A percentile compares a stretch with the other conserved stretches of the same genome.
These are phyloP conservation scores for Boletus semigastroideus DNA, from an alignment of 1,284 basidiomycete species.

Conservation along the genomic window DNA sequence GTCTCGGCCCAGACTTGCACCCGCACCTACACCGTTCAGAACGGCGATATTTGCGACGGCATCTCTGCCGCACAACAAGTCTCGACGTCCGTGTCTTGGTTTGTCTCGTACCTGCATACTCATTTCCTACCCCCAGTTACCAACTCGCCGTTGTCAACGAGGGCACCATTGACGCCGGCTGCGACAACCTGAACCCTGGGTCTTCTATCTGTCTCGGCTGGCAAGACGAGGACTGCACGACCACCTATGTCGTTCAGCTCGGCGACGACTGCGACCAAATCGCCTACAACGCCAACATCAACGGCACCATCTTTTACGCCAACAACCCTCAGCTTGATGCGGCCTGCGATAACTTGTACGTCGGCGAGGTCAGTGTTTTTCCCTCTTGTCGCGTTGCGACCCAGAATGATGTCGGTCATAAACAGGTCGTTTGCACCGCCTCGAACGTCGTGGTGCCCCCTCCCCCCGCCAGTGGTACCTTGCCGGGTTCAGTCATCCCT, in stretches of 20 bases:
- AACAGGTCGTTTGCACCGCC: conserved; percentile 56
- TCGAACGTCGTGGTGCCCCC: conserved; percentile 40
- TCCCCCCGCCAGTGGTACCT: conserved; percentile 33
- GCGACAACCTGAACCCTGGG: conserved; percentile 57
- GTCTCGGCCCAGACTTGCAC: conserved; percentile 43
- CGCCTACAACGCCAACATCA: conserved; percentile 37
- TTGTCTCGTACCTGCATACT: background rate
- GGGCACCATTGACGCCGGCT: conserved; percentile 46
- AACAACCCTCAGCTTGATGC: conserved; percentile 71
- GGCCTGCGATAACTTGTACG: conserved; percentile 61
- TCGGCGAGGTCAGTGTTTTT: conserved; percentile 52
- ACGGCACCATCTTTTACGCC: conserved; percentile 47
- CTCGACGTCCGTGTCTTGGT: conserved; percentile 52
- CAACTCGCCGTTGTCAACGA: conserved; percentile 67
- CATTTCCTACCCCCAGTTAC: conserved; percentile 46
- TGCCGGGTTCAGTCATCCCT: conserved; percentile 37
- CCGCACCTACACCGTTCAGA: conserved; percentile 58
- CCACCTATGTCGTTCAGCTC: conserved; percentile 47
- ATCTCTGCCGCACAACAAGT: conserved; percentile 65
- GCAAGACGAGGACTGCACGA: conserved; percentile 45
- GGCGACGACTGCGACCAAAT: conserved; percentile 55
- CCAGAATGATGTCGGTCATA: background rate
- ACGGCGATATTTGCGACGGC: conserved; percentile 64
- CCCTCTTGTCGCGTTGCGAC: background rate
- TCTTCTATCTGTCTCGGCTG: conserved; percentile 50